Percentiles rank a stretch among this genome's conserved stretches.
phyloP scores from a whole-genome alignment of 2,329 filamentous ascomycete species.

The Nemania serpens region DNA sequence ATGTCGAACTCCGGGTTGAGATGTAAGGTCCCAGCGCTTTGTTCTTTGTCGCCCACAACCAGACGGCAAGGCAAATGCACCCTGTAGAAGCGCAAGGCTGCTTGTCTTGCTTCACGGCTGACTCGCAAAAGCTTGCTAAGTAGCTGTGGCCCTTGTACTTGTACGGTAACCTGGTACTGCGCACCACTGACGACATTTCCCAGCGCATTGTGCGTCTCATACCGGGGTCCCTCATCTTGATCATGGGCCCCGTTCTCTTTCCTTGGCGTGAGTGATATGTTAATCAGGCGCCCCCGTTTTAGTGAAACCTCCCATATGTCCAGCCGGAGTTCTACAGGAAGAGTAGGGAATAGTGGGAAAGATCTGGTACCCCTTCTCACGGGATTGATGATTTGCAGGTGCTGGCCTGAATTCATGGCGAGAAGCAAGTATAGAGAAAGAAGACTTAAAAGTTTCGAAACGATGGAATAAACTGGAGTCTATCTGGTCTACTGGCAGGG shows the following conservation, averaged over 20 bases:
- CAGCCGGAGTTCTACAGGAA: conserved; percentile 16
- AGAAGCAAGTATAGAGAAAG: neutral
- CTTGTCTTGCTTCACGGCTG: conserved; percentile 13
- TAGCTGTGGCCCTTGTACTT: neutral
- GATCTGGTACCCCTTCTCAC: neutral
- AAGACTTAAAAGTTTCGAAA: neutral
- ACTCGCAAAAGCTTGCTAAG: conserved; percentile 17
- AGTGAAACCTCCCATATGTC: conserved; percentile 22
- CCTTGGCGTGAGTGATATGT: neutral
- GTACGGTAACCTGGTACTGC: neutral
- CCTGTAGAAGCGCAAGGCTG: conserved; percentile 6
- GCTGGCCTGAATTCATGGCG: conserved; percentile 3
- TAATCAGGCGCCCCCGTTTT: conserved; percentile 8
- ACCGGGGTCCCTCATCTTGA: neutral
- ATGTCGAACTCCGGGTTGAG: conserved; percentile 24
- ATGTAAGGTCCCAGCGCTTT: neutral
- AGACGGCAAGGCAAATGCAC: conserved; percentile 6
- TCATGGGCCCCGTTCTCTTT: neutral
- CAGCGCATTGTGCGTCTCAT: neutral
- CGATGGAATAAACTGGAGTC: neutral
- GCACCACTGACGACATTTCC: neutral
- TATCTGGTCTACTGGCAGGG: no score
- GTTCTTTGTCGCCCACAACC: neutral
- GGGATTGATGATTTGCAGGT: conserved; percentile 22
- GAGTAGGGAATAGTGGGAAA: conserved; percentile 8